Evolutionary conservation across 1,284 basidiomycete genomes (phyloP).

Genomic region (Trichosporon coremiiforme): DNA sequence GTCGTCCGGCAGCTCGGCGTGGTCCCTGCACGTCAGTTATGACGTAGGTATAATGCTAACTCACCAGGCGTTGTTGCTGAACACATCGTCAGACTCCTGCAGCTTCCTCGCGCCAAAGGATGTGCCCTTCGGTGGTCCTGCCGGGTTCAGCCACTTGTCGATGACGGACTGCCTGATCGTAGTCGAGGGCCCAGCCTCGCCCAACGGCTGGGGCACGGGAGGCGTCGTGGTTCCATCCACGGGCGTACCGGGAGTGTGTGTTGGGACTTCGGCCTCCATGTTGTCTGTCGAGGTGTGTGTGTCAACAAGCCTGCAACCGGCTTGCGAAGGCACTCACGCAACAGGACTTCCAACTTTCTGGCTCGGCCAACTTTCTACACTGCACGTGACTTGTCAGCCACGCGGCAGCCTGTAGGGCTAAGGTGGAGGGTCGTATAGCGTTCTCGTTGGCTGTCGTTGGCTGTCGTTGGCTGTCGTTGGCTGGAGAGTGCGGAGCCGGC

Average conservation of each 20-base stretch:
- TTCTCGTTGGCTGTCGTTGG: no score
- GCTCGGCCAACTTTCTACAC: neutral
- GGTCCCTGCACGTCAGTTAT: conserved; percentile 64
- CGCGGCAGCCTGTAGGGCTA: neutral
- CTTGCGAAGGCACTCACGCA: neutral
- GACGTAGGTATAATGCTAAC: neutral
- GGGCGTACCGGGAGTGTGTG: conserved; percentile 9
- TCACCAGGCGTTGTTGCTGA: conserved; percentile 55
- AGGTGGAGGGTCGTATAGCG: neutral
- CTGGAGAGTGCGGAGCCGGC: neutral
- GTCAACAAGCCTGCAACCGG: neutral
- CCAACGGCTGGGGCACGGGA: conserved; percentile 13
- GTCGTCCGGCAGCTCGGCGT: conserved; percentile 78
- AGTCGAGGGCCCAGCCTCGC: conserved; percentile 33
- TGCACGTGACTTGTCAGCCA: neutral
- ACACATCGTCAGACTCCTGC: conserved; percentile 50
- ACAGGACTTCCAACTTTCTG: neutral
- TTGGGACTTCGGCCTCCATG: neutral
- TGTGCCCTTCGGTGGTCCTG: conserved; percentile 51
- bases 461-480: neutral
- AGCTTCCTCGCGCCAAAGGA: conserved; percentile 53
- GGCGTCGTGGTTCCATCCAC: conserved; percentile 21
- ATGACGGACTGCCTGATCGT: conserved; percentile 37
- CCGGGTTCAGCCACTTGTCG: conserved; percentile 52
- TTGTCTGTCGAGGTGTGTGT: neutral